phyloP scores from a whole-genome alignment of 2,329 filamentous ascomycete species.

The Hypoxylon sp. region DNA sequence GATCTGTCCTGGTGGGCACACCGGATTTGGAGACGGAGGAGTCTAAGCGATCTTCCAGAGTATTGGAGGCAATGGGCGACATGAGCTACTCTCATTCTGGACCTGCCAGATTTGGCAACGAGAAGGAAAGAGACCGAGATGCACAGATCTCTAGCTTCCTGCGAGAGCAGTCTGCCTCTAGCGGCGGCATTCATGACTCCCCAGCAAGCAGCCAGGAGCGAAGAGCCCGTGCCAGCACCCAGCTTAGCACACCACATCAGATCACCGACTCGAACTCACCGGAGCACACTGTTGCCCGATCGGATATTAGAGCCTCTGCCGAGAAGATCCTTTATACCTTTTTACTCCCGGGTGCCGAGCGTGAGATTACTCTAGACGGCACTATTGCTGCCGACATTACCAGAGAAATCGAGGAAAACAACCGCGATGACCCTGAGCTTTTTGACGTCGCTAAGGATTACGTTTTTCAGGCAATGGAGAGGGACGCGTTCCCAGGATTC shows the following conservation, averaged over 20 bases:
- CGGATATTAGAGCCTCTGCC: constrained; percentile 92
- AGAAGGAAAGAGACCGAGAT: constrained; percentile 84
- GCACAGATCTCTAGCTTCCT: constrained; percentile 93
- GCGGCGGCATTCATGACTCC: constrained; percentile 66
- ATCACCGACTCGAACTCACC: constrained; percentile 85
- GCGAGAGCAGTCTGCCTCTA: constrained; percentile 72
- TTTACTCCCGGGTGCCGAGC: constrained; percentile 92
- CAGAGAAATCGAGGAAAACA: constrained; percentile 87
- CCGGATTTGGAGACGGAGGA: constrained; percentile 86
- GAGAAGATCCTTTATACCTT: constrained; percentile 99
- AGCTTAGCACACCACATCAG: constrained; percentile 72
- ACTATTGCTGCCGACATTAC: constrained; percentile 90
- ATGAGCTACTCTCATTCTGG: constrained; percentile 71
- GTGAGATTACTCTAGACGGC: constrained; percentile 93
- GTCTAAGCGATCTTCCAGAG: constrained; percentile 87
- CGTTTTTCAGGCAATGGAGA: constrained; percentile 99
- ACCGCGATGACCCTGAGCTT: constrained; percentile 94
- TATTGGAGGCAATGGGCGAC: constrained; percentile 81
- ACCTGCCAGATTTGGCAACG: constrained; percentile 72
- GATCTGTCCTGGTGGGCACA: constrained; percentile 92
- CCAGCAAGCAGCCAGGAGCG: constrained; percentile 66
- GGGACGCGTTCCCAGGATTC: constrained; percentile 98
- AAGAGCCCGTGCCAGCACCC: constrained; percentile 64
- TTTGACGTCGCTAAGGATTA: constrained; percentile 99
- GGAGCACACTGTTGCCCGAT: constrained; percentile 84